Evolutionary conservation across 129 eudicot genomes (phyloP).

Genomic region (Centella asiatica): DNA sequence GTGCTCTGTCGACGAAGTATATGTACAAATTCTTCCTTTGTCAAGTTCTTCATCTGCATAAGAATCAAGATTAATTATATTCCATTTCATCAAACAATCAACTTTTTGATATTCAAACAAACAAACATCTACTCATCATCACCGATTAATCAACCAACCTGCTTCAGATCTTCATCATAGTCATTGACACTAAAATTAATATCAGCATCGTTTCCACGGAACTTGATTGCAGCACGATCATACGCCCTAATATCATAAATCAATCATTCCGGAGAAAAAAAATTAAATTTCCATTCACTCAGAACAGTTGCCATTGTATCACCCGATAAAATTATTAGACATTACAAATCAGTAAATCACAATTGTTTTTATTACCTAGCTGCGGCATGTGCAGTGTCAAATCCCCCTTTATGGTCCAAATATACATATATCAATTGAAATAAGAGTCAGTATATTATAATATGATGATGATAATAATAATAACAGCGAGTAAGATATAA

Average conservation of each 20-base stretch:
- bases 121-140: background rate
- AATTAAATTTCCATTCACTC: too few species aligned
- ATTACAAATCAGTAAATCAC: too few species aligned
- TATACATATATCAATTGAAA: background rate
- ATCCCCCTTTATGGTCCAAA: constrained; percentile 10
- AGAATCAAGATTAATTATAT: background rate
- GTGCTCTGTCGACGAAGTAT: constrained; percentile 52
- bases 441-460: background rate
- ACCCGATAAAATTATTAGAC: too few species aligned
- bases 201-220: constrained; percentile 48
- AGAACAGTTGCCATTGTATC: too few species aligned
- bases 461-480: background rate
- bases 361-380: constrained; percentile 7
- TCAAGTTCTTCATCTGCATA: constrained; percentile 39
- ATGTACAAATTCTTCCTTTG: constrained; percentile 49
- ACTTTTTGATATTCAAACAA: background rate
- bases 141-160: constrained; percentile 28
- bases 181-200: constrained; percentile 39
- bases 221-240: constrained; percentile 45
- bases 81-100: background rate
- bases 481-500: background rate
- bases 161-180: constrained; percentile 38
- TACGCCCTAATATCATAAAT: constrained; percentile 1
- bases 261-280: too few species aligned
- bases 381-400: constrained; percentile 13